phyloP scores from a whole-genome alignment of 1,139 yeast genomes.

The Ogataea hybrid region DNA sequence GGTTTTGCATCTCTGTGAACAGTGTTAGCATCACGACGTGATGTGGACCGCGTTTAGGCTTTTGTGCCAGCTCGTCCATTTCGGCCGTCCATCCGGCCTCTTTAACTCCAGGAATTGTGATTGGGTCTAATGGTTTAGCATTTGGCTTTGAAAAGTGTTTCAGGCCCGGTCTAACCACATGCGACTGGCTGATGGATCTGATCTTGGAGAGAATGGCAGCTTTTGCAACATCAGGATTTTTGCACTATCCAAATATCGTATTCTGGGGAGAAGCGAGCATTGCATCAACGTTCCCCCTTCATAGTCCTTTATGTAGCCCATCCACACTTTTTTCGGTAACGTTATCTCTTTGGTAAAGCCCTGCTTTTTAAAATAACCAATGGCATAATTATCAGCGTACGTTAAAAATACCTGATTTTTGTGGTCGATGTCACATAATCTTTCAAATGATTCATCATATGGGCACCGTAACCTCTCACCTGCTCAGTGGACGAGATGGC shows the following conservation, averaged over 20 bases:
- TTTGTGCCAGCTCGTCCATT: slow-evolving; percentile 94
- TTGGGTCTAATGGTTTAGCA: slow-evolving; percentile 52
- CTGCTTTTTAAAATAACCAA: slow-evolving; percentile 96
- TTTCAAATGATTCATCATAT: slow-evolving; percentile 93
- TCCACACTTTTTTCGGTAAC: slow-evolving; percentile 84
- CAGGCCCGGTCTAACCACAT: slow-evolving; percentile 79
- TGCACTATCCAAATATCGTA: slow-evolving; percentile 84
- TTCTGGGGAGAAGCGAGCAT: slow-evolving; percentile 86
- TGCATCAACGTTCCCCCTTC: slow-evolving; percentile 99
- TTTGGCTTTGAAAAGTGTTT: slow-evolving; percentile 63
- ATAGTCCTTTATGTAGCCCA: slow-evolving; percentile 98
- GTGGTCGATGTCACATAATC: slow-evolving; percentile 92
- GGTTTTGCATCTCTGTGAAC: slow-evolving; percentile 84
- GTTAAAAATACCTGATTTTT: slow-evolving; percentile 86
- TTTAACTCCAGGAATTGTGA: slow-evolving; percentile 78
- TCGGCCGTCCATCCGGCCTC: slow-evolving; percentile 99
- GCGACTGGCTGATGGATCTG: slow-evolving; percentile 73
- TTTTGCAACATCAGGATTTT: slow-evolving; percentile 83
- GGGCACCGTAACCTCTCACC: slow-evolving; percentile 98
- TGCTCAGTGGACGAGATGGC: slow-evolving; percentile 97
- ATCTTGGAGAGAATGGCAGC: slow-evolving; percentile 90
- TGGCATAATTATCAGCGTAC: slow-evolving; percentile 97
- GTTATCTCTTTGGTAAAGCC: slow-evolving; percentile 96
- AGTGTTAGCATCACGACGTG: slow-evolving; percentile 90
- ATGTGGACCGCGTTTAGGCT: slow-evolving; percentile 94